These are phyloP conservation scores for Blastobotrys terrestris DNA, from an alignment of 805 yeast species.

Conservation along the genomic window DNA sequence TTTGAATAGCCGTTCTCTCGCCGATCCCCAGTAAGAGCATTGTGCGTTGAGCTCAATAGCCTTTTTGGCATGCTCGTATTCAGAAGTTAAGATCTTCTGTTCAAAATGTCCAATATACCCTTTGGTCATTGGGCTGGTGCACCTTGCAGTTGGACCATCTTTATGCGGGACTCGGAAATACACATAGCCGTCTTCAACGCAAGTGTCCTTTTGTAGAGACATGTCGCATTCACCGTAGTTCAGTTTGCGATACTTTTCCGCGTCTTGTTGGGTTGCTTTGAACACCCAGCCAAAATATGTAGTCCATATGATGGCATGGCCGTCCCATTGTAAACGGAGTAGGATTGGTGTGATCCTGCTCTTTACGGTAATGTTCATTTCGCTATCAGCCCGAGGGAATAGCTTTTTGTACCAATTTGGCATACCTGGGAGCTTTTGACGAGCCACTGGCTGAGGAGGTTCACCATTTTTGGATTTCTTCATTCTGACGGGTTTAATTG, in stretches of 20 bases:
- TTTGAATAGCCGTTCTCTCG: conserved; percentile 72
- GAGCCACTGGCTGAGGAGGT: conserved; percentile 37
- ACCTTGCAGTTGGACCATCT: conserved; percentile 67
- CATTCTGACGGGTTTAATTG: conserved; percentile 48
- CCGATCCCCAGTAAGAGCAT: conserved; percentile 90
- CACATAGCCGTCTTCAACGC: conserved; percentile 26
- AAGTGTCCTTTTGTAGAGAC: conserved; percentile 17
- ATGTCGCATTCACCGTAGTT: conserved; percentile 31
- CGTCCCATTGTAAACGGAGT: conserved; percentile 78
- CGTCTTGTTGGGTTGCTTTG: conserved; percentile 37
- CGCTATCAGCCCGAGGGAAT: conserved; percentile 34
- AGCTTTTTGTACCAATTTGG: conserved; percentile 88
- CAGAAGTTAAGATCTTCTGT: conserved; percentile 63
- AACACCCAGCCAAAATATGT: conserved; percentile 86
- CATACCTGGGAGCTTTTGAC: conserved; percentile 78
- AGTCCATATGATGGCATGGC: conserved; percentile 75
- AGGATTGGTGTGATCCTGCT: conserved; percentile 73
- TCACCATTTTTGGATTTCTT: conserved; percentile 64
- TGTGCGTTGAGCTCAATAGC: conserved; percentile 72
- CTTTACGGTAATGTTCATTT: conserved; percentile 58
- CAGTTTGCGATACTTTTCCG: conserved; percentile 29
- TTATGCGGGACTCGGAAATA: conserved; percentile 82
- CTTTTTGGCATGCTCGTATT: conserved; percentile 63
- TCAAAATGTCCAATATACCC: conserved; percentile 67
- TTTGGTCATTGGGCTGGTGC: conserved; percentile 74